Conservation (phyloP, 495 filamentous ascomycete species). For the Podospora didyma region DNA sequence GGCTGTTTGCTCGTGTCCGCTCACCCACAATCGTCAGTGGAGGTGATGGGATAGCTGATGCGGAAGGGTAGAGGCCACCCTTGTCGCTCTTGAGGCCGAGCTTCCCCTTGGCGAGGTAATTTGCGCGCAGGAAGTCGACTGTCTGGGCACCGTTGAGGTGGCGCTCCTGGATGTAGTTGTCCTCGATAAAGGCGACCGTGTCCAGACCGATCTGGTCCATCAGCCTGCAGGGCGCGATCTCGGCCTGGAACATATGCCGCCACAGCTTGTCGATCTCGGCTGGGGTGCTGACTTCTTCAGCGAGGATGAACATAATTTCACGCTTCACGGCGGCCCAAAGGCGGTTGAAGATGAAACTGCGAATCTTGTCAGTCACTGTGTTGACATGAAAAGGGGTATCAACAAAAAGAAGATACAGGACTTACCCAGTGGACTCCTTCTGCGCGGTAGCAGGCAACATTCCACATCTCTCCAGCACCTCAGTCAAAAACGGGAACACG, state of each 20-base stretch:
- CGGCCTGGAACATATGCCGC: conserved; percentile 6
- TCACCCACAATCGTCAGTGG: conserved; percentile 9
- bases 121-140: conserved; percentile 36
- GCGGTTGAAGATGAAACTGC: conserved; percentile 50
- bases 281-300: conserved; percentile 45
- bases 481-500: conserved; percentile 40
- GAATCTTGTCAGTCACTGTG: conserved; percentile 24
- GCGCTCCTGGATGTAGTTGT: conserved; percentile 43
- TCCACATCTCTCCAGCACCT: conserved; percentile 35
- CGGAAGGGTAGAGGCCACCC: conserved; percentile 23
- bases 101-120: conserved; percentile 37
- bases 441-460: conserved; percentile 34
- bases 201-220: conserved; percentile 47
- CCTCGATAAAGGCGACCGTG: conserved; percentile 41
- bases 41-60: conserved; percentile 39
- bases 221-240: conserved; percentile 13
- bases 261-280: conserved; percentile 47
- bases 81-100: conserved; percentile 32
- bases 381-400: conserved; percentile 37
- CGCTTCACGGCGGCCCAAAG: conserved; percentile 57
- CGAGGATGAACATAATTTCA: conserved; percentile 48
- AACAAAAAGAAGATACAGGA: too few relatives aligned
- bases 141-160: conserved; percentile 26
- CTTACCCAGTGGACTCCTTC: conserved; percentile 45
- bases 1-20: neutral